Evolutionary conservation across 306 rosid species (phyloP), one percentile per base, ranked within the genome.

Genomic region (Urtica urens): DNA sequence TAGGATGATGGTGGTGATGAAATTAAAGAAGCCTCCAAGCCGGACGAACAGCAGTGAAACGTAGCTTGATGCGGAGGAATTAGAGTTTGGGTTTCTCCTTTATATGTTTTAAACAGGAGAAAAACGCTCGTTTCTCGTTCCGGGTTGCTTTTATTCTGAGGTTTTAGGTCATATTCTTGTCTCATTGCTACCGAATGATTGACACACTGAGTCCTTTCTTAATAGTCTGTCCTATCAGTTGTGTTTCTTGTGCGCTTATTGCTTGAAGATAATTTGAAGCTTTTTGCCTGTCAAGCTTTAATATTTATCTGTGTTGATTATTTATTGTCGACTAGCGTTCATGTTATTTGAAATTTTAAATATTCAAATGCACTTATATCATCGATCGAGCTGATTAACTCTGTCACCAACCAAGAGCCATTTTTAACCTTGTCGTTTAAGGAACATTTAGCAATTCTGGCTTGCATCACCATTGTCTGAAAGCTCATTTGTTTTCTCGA

Each of bases 1-100:
- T 78, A 92, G 99, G 99, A 86, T 54, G 99, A 92, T 55, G 99
- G 86, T 9, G 83, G 88, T 1, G 99, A 92, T 55, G 99, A 92
- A 72, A 86, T 92, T 51, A 86, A 92, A 79, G 96, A 85, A 76
- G 82, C 88, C 25, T 69, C 94, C 12, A 83, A 83, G 69, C 54
- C 49, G 0, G 82, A 73, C 5, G 75, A 70, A 10, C 93, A 87
- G 37, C 75, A 83, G 76, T 65, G 62, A 28, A 38, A 48, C 9
- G 52, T 53, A 66, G 34, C 72, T 57, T 52, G 64, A 26, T 58
- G 58, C 25, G 26, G 13, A 46, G n/a, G n/a, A 42, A 44, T 70
- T 74, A 79, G 76, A n/a, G 70, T 49, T 69, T 65, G 70, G 58
- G 59, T 78, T 79, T 82, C 88, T 81, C 90, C 87, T 57, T 76